Conservation (phyloP, 306 rosid species). For the Quercus robur region DNA sequence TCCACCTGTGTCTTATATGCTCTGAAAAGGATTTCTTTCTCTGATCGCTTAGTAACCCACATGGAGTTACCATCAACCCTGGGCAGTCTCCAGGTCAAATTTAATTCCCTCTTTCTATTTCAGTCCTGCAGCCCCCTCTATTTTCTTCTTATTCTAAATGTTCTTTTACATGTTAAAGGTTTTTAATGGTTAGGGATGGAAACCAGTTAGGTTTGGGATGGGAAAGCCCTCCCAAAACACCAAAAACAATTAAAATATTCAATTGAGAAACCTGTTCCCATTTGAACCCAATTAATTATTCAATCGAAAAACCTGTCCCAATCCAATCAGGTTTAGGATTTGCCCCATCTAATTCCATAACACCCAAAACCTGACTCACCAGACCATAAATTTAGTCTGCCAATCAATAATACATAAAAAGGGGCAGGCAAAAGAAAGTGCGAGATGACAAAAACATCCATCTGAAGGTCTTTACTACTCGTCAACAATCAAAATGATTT, state of each 20-base stretch:
- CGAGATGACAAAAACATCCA: not conserved
- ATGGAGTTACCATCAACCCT: conserved; percentile 68
- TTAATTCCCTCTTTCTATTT: conserved; percentile 5
- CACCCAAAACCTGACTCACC: not conserved
- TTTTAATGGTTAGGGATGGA: not conserved
- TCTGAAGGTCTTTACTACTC: not conserved
- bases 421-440: not conserved
- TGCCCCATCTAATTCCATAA: not conserved
- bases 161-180: not conserved
- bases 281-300: no score
- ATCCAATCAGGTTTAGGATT: not conserved
- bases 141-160: not conserved
- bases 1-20: conserved; percentile 69
- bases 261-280: not conserved
- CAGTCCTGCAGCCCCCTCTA: conserved; percentile 1
- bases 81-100: conserved; percentile 50
- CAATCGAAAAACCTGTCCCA: no score
- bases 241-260: not conserved
- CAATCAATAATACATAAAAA: not conserved
- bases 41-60: conserved; percentile 65
- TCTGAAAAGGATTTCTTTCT: conserved; percentile 73
- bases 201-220: not conserved
- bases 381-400: not conserved
- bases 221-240: not conserved
- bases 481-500: not conserved